A percentile compares a stretch with the other conserved stretches of the same genome.
Evolutionary conservation across 192 early-diverging fungal species (phyloP).

Genomic region (Mortierella antarctica): DNA sequence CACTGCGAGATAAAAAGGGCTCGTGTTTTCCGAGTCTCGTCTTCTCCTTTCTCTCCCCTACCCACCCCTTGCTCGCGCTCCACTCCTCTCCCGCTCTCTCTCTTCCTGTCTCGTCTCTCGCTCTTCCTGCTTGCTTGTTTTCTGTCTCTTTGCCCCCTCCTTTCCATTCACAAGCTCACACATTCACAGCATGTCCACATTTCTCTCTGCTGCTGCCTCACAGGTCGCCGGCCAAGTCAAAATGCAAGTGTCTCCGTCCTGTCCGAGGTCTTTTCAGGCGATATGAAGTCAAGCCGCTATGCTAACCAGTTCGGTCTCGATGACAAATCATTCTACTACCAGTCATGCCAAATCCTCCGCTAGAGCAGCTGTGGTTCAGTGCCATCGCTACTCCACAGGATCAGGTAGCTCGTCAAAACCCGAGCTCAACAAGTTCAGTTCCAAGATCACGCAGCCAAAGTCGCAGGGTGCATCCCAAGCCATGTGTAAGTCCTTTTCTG

Average conservation of each 20-base stretch:
- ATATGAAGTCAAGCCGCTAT: not conserved
- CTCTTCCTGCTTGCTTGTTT: not conserved
- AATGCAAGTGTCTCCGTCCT: slow-evolving; percentile 21
- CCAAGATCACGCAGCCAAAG: slow-evolving; percentile 93
- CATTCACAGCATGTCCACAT: slow-evolving; percentile 28
- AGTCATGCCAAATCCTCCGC: slow-evolving; percentile 33
- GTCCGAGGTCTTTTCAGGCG: no score
- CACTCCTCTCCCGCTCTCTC: not conserved
- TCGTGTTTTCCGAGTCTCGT: not conserved
- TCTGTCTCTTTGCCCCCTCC: slow-evolving; percentile 3
- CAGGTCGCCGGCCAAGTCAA: slow-evolving; percentile 48
- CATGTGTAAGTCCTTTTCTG: slow-evolving; percentile 76
- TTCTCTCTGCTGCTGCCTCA: slow-evolving; percentile 41
- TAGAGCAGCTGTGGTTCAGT: slow-evolving; percentile 35
- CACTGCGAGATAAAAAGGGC: no score
- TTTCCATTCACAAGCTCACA: not conserved
- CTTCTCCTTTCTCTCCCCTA: not conserved
- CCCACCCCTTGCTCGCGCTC: no score
- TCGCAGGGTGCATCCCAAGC: slow-evolving; percentile 97
- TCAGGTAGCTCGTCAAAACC: slow-evolving; percentile 25
- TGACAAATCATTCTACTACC: not conserved
- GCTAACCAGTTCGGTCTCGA: no score
- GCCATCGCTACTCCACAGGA: slow-evolving; percentile 44
- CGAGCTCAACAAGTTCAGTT: slow-evolving; percentile 85
- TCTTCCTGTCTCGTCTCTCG: slow-evolving; percentile 1